phyloP scores from a whole-genome alignment of 2,329 filamentous ascomycete genomes.

The Penicillium griseofulvum region DNA sequence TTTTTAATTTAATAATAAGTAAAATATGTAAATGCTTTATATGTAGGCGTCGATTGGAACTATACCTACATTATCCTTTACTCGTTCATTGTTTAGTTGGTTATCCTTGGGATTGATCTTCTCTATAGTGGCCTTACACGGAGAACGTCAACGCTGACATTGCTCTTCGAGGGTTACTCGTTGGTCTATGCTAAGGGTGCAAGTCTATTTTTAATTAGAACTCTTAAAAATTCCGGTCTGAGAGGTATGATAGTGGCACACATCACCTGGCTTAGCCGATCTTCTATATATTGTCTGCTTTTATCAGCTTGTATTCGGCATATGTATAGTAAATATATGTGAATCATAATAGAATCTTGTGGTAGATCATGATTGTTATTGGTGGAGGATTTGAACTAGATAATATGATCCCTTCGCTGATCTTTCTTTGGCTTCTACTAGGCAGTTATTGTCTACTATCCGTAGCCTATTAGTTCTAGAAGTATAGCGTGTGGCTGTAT shows the following conservation, averaged over 20 bases:
- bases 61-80: slow-evolving; percentile 59
- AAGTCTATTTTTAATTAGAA: slow-evolving; percentile 62
- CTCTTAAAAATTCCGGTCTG: slow-evolving; percentile 61
- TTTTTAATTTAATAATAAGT: no score
- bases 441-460: slow-evolving; percentile 70
- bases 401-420: slow-evolving; percentile 62
- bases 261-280: slow-evolving; percentile 55
- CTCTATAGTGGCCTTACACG: slow-evolving; percentile 63
- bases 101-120: slow-evolving; percentile 65
- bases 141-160: slow-evolving; percentile 60
- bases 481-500: slow-evolving; percentile 68
- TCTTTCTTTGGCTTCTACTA: slow-evolving; percentile 74
- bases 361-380: slow-evolving; percentile 62
- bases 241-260: slow-evolving; percentile 60
- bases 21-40: slow-evolving; percentile 61
- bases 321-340: slow-evolving; percentile 33
- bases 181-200: slow-evolving; percentile 61
- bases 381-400: slow-evolving; percentile 64
- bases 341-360: slow-evolving; percentile 19
- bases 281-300: slow-evolving; percentile 65
- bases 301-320: slow-evolving; percentile 64
- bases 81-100: slow-evolving; percentile 62
- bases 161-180: slow-evolving; percentile 66
- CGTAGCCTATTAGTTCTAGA: slow-evolving; percentile 77
- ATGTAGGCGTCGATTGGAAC: slow-evolving; percentile 58